A percentile compares a stretch with the other conserved stretches of the same genome.
Evolutionary conservation across 192 early-diverging fungal genomes (phyloP).

Genomic region (Gigaspora rosea): DNA sequence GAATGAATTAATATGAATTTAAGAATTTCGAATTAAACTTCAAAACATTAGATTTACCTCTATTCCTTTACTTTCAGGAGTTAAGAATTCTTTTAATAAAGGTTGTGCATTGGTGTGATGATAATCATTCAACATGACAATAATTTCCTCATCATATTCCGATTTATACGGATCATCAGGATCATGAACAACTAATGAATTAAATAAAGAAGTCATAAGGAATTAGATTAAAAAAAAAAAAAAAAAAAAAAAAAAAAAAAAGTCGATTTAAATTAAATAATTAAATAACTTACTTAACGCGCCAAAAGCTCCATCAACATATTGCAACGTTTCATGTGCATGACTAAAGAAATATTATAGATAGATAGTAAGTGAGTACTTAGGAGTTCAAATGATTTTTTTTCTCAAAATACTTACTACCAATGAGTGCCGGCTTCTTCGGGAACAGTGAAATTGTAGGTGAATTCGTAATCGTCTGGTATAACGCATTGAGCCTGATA

Average conservation of each 20-base stretch:
- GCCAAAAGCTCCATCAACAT: constrained; percentile 41
- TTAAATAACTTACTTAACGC: constrained; percentile 34
- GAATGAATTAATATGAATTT: constrained; percentile 36
- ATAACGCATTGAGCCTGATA: constrained; percentile 42
- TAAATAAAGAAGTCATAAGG: constrained; percentile 29
- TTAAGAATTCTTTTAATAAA: constrained; percentile 41
- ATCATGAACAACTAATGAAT: constrained; percentile 36
- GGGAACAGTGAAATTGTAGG: constrained; percentile 44
- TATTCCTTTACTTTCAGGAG: constrained; percentile 35
- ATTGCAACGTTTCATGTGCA: constrained; percentile 42
- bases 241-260: constrained; percentile 15
- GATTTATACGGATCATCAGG: constrained; percentile 40
- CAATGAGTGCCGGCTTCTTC: constrained; percentile 51
- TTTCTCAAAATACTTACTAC: constrained; percentile 38
- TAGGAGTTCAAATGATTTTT: constrained; percentile 24
- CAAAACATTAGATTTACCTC: constrained; percentile 33
- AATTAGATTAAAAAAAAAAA: constrained; percentile 24
- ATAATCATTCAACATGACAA: constrained; percentile 44
- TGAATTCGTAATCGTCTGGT: constrained; percentile 41
- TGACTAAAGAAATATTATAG: constrained; percentile 39
- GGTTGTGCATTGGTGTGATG: constrained; percentile 41
- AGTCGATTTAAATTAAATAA: constrained; percentile 33
- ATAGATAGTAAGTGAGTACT: constrained; percentile 31
- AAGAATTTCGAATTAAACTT: constrained; percentile 34
- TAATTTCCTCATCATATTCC: constrained; percentile 46